Base-by-base conservation (phyloP, 2,329 filamentous ascomycete species). In the Coniella lustricola region DNA sequence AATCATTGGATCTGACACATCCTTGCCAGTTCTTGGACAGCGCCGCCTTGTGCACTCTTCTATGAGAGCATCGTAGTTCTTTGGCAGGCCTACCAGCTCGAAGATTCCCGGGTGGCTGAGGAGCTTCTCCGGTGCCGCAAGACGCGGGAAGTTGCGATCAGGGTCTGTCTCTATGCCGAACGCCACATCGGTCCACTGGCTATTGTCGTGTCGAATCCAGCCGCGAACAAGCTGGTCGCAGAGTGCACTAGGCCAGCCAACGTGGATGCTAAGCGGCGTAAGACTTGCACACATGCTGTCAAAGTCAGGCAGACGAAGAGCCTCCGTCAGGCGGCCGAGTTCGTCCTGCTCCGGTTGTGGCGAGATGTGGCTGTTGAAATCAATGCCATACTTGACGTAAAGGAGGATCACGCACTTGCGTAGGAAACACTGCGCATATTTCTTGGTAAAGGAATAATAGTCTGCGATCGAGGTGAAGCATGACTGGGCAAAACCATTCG, bases 21-120 rank as follows among this genome's bases (percentile, higher is more conserved):
- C 91, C 63, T 93, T 94, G 55, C 90, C 90, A 1, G 89, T 95
- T 2, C 84, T 94, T 0, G 90, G 90, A 61, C 93, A 98, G 43
- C 79, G 82, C 45, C 85, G 75, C 55, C 82, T 83, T 57, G 93
- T 91, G 21, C 89, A 88, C 67, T 95, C 90, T 61, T 96, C 91
- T 50, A 95, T 95, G 33, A 98, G 74, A 3, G 82, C 85, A 64
- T 97, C 93, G 63, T 90, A 98, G 59, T 91, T 90, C 66, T 87
- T 87, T 1, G 93, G 93, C 42, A 98, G 70, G 1, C 93, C 93
- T 12, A 98, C 84, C 20, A 98, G 79, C 65, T 98, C 93, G 60
- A 93, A 95, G 55, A 98, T 95, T 40, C 82, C 85, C 0, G 93
- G 94, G 63, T 98, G 93, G 48, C 86, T 83, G 57, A 78, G 58